Evolutionary conservation across 768 basidiomycete genomes (phyloP), one percentile per base, ranked within the genome.

Genomic region (Lactarius evosmus): DNA sequence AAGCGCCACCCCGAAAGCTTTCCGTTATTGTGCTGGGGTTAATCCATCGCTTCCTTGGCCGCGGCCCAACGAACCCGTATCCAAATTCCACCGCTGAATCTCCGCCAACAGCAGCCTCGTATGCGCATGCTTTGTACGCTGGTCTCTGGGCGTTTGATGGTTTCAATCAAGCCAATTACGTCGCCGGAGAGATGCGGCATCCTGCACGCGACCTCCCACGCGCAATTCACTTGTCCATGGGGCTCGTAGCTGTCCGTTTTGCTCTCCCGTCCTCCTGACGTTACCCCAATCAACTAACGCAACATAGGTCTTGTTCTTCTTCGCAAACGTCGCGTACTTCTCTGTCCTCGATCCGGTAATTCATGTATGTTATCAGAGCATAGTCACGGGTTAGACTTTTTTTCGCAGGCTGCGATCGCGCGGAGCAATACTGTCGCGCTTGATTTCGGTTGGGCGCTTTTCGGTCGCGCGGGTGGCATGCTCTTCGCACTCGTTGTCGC

Each of bases 341-440:
- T 61, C 60, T 27, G 60, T 61, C 53, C 60, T 61, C 14, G 60
- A 61, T 36, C 36, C n/a, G 40, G 59, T 60, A 60, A 52, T 4
- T 34, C 27, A 7, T 6, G 7, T 7, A 29, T 51, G 27, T 7
- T 30, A 51, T 27, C 29, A 27, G 8, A 8, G 27, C 44, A 12
- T 2, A 14, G 44, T 17, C 33, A 7, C 25, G 11, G 3, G 38
- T 25, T 16, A 30, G 29, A 7, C n/a, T n/a, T 1, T 52, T 40
- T 36, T 5, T 51, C 44, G 11, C 29, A 60, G 59, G 53, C 40
- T 7, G 14, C 41, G 2, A 53, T 55, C 33, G 60, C 60, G 17
- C 60, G 32, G 9, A 61, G 60, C 34, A 55, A 61, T 46, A 55
- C 53, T 32, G 40, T 61, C 32, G 60, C 60, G 12, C 60, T 61